These are phyloP conservation scores for Erodium texanum DNA, from an alignment of 441 rosid species.

Conservation along the genomic window DNA sequence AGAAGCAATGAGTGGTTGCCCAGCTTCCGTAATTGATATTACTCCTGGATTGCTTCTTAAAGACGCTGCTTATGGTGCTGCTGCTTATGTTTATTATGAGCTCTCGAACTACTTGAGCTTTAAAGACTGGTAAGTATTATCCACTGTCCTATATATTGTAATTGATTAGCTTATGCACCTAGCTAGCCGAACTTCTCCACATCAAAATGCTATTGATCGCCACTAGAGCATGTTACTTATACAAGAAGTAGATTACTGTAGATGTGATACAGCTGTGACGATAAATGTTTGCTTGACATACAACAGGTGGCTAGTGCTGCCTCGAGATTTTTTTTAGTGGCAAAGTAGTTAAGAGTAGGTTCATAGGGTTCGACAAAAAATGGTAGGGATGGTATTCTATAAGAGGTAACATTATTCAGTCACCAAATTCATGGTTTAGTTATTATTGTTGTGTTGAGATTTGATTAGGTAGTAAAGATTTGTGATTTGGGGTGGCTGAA, in stretches of 20 bases:
- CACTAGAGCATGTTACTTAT: neutral
- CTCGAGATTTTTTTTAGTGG: neutral
- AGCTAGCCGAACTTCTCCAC: neutral
- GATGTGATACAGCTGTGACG: neutral
- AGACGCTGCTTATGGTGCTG: constrained; percentile 97
- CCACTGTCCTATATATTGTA: constrained; percentile 2
- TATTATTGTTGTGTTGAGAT: neutral
- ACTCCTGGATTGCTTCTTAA: constrained; percentile 84
- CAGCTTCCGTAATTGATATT: constrained; percentile 68
- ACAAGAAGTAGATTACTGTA: neutral
- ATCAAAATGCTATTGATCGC: constrained; percentile 13
- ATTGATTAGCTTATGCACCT: constrained; percentile 1
- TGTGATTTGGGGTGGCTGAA: neutral
- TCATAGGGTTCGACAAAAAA: neutral
- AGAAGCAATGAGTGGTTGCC: constrained; percentile 90
- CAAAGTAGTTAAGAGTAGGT: neutral
- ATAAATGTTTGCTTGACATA: neutral
- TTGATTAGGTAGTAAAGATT: neutral
- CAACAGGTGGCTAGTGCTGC: neutral
- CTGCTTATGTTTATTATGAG: constrained; percentile 98
- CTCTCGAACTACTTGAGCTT: constrained; percentile 91
- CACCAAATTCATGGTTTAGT: neutral
- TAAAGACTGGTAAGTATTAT: constrained; percentile 69
- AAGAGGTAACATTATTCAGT: neutral
- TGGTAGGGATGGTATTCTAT: neutral